Evolutionary conservation across 192 early-diverging fungal genomes (phyloP), one percentile per base, ranked within the genome.

Genomic region (Coemansia sp.): DNA sequence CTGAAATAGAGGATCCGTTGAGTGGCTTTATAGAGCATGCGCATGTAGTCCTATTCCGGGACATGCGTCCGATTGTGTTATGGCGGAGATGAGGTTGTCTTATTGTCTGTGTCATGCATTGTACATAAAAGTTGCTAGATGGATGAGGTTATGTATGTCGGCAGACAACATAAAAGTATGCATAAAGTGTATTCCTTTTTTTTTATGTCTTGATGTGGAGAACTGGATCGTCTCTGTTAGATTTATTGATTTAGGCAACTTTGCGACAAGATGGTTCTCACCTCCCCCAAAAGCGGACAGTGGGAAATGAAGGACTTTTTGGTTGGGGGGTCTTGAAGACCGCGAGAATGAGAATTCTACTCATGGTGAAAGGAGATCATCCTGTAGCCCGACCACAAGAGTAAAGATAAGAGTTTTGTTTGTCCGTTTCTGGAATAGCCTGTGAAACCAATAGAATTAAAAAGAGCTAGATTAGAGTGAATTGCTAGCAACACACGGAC

Each of bases 11-110:
- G 22, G 20, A 20, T 50, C 6, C 47, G 9, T 22, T 2, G 27
- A 7, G 55, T 58, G 55, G 55, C 55, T 58, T 58, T 58, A 58
- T 55, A 55, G 53, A 55, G 53, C 15, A 55, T 55, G 53, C 13
- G 29, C 27, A 55, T 58, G 55, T 33, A 58, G 55, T 58, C 55
- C 55, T 58, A 58, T 58, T 58, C 55, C 55, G 55, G 33, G 29
- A 58, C 31, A 13, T 33, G 13, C 5, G 55, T 24, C 13, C 55
- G 55, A 58, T 58, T 58, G 55, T 58, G 27, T 58, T 6, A 31
- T 31, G 24, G 27, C 10, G 27, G 52, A 31, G 52, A 31, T 27
- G 31, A 34, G 31, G 55, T 16, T 18, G 29, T 34, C 12, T 33
- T 27, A 29, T 55, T 29, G 53, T 29, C 12, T 31, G 27, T 55